These are phyloP conservation scores for Uronychia setigera DNA, from an alignment of 73 alveolate genomes.

Conservation along the genomic window DNA sequence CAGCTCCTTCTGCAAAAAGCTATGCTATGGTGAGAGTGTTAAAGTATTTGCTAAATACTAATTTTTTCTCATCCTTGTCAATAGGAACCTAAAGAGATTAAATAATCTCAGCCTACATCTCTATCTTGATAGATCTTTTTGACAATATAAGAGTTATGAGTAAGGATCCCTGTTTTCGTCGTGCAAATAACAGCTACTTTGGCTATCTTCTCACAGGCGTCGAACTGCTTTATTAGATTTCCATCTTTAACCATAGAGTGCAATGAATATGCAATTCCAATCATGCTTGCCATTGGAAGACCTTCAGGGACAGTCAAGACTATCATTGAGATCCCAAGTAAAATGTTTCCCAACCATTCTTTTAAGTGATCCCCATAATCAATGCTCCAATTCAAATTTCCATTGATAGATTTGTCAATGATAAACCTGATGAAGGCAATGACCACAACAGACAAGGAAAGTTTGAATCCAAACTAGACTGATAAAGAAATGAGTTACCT, in stretches of 20 bases:
- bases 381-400: too few relatives aligned
- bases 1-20: constrained; percentile 17
- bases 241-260: background rate
- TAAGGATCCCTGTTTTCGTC: background rate
- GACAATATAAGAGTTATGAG: background rate
- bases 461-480: too few relatives aligned
- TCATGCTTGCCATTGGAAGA: background rate
- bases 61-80: background rate
- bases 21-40: background rate
- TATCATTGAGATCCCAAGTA: too few relatives aligned
- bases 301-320: too few relatives aligned
- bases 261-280: background rate
- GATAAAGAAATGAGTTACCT: too few relatives aligned
- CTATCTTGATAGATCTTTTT: background rate
- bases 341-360: too few relatives aligned
- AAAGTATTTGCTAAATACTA: constrained; percentile 17
- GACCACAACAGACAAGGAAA: too few relatives aligned
- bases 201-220: constrained; percentile 2
- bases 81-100: background rate
- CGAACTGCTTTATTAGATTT: background rate
- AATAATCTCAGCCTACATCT: background rate
- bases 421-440: too few relatives aligned
- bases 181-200: background rate
- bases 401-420: too few relatives aligned
- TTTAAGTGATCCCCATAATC: too few relatives aligned